Conservation (phyloP, 2,329 filamentous ascomycete genomes). For the Microdochium nivale region DNA sequence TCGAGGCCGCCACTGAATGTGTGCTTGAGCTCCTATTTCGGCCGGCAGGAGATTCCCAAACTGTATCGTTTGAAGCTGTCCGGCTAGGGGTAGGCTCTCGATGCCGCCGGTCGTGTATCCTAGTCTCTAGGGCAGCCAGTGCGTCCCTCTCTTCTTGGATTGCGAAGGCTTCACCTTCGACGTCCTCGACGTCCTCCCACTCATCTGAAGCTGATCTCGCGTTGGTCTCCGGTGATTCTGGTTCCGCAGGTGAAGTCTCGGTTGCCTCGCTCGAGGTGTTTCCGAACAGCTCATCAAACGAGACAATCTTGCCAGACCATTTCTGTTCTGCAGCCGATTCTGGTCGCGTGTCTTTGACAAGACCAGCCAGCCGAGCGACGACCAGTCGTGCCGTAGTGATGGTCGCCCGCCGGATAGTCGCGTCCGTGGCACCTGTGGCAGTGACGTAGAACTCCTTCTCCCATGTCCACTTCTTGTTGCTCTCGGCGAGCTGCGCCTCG, state of each 20-base stretch:
- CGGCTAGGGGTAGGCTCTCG: not conserved
- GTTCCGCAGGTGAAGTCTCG: not conserved
- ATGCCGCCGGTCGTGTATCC: not conserved
- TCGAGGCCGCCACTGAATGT: too few species aligned
- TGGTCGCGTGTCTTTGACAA: slow-evolving; percentile 14
- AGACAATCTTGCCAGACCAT: slow-evolving; percentile 23
- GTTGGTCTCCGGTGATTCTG: not conserved
- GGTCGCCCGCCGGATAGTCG: slow-evolving; percentile 10
- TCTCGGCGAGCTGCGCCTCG: slow-evolving; percentile 8
- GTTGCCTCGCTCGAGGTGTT: not conserved
- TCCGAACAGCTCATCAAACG: slow-evolving; percentile 21
- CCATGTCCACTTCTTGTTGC: slow-evolving; percentile 13
- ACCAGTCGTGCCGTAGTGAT: slow-evolving; percentile 17
- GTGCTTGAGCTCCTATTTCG: too few species aligned
- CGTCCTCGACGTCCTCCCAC: not conserved
- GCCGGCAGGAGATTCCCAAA: not conserved
- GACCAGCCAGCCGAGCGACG: slow-evolving; percentile 18
- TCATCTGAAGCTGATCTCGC: not conserved
- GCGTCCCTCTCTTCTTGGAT: not conserved
- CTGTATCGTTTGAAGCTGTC: not conserved
- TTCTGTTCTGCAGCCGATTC: slow-evolving; percentile 23
- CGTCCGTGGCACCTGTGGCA: slow-evolving; percentile 16
- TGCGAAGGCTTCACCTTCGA: not conserved
- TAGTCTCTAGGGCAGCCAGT: not conserved
- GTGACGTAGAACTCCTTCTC: slow-evolving; percentile 21